Base-by-base conservation (phyloP, 2,329 filamentous ascomycete species). In the Venturia pyrina region DNA sequence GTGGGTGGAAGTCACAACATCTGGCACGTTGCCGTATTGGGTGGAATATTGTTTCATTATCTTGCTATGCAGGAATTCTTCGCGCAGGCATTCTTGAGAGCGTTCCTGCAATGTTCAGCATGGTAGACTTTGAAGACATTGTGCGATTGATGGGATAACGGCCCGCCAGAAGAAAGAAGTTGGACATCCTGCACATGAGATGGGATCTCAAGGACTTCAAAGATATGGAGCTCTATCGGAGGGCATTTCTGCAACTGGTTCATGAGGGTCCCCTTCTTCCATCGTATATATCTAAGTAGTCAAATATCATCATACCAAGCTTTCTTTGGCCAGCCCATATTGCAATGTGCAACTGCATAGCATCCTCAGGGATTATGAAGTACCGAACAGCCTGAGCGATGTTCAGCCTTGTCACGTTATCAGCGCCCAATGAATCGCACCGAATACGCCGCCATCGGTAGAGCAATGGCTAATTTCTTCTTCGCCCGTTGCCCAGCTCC, bases 31-130 rank as follows among this genome's bases (percentile, higher is more conserved):
- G 95, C 95, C 8, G 95, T 99, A 13, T 80, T 99, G 37, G 91
- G 93, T 19, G 95, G 95, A 13, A 99, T 99, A 66, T 77, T 98
- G n/a, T 98, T 96, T 75, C 95, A 99, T 77, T 99, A 98, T 78
- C 83, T 85, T 28, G 95, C 95, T 21, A 97, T 99, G 93, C 90
- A 97, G 76, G 85, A 92, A 66, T 95, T 99, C 77, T 99, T 99
- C 73, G 83, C 89, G 6, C 76, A 78, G 64, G 80, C 80, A 1
- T 78, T 81, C 69, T 28, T 60, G 57, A 50, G 66, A 34, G 65
- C 65, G 17, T 34, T 34, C n/a, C 24, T 53, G 28, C 61, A 68
- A 56, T 68, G 67, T 37, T 67, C 65, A 24, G 53, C 34, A 17
- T 68, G 63, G 63, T 65, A 64, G 62, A 17, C 7, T 19, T 40